Evolutionary conservation across 495 filamentous ascomycete species (phyloP).

Genomic region (Delitschia confertaspora): DNA sequence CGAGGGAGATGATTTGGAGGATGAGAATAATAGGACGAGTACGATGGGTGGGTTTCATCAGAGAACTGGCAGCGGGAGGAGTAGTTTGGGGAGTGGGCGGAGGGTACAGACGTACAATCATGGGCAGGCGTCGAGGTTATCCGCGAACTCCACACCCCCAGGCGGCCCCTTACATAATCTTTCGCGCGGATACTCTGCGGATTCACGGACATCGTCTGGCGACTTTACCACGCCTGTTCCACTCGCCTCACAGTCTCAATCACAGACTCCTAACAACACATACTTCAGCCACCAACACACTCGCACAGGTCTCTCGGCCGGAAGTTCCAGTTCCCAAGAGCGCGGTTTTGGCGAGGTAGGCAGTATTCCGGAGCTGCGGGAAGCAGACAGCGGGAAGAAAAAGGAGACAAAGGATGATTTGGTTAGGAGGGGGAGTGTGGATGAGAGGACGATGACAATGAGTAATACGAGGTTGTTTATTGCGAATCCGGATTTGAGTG

Average conservation of each 20-base stretch:
- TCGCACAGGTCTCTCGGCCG: constrained; percentile 40
- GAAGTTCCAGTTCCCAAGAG: constrained; percentile 44
- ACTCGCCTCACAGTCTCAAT: no score
- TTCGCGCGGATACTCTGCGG: constrained; percentile 40
- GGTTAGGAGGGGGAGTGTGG: constrained; percentile 79
- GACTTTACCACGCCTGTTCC: constrained; percentile 48
- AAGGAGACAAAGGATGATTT: constrained; percentile 70
- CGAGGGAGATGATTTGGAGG: constrained; percentile 64
- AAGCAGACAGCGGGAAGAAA: constrained; percentile 43
- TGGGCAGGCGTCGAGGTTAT: constrained; percentile 42
- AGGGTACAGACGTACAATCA: constrained; percentile 31
- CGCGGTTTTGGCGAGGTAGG: constrained; percentile 47
- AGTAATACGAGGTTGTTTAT: constrained; percentile 78
- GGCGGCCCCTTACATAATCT: constrained; percentile 27
- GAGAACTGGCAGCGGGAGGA: constrained; percentile 68
- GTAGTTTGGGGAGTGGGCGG: constrained; percentile 55
- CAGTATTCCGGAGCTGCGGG: constrained; percentile 41
- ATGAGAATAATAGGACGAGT: constrained; percentile 59
- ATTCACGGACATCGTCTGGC: no score
- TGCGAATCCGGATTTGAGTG: constrained; percentile 81
- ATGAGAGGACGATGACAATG: constrained; percentile 79
- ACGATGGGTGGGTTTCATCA: constrained; percentile 51
- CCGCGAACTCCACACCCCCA: constrained; percentile 59
- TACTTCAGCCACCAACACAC: constrained; percentile 35
- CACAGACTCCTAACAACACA: no score